Base-by-base conservation (phyloP, 2,329 filamentous ascomycete species). In the Penicillium italicum region DNA sequence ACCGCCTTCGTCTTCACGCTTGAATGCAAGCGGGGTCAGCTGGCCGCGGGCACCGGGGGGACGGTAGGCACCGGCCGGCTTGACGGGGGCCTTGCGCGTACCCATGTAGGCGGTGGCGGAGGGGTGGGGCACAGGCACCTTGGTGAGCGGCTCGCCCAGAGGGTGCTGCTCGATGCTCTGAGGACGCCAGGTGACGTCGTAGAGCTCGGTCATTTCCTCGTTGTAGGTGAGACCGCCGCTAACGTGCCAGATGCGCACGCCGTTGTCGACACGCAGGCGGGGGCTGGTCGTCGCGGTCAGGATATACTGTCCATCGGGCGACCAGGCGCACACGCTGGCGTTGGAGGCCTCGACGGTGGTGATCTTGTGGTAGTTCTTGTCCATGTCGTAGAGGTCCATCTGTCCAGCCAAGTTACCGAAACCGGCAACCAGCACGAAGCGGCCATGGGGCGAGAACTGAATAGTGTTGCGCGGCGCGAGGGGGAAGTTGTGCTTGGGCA, bases 211-310 rank as follows among this genome's bases (percentile, higher is more conserved):
- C 85, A 97, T 91, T 62, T 97, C 94, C 75, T 95, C 89, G 69
- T 91, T 90, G 80, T 97, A 99, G 88, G 97, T 92, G 66, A 99
- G 80, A 34, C 82, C 82, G 43, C 94, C 94, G 60, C 86, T 84
- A 33, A 96, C 88, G 73, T 99, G 93, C 90, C 92, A 99, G 66
- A 99, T 84, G 72, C 92, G 92, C 65, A 99, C 83, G 57, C 93
- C 94, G 68, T 99, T 99, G 78, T 99, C 94, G 41, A 99, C 94
- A 64, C 94, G 89, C 56, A 99, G 84, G 61, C 94, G 88, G 5
- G 94, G 94, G 64, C 91, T 97, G 14, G 93, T 97, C 20, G 93
- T 99, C n/a, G 94, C 94, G 40, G 94, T 97, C 79, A 99, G 83
- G 71, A 99, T 92, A 74, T 92, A 94, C 69, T 88, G 90, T 67